Evolutionary conservation across 2,329 filamentous ascomycete species (phyloP).

Genomic region (Xylaria sp.): DNA sequence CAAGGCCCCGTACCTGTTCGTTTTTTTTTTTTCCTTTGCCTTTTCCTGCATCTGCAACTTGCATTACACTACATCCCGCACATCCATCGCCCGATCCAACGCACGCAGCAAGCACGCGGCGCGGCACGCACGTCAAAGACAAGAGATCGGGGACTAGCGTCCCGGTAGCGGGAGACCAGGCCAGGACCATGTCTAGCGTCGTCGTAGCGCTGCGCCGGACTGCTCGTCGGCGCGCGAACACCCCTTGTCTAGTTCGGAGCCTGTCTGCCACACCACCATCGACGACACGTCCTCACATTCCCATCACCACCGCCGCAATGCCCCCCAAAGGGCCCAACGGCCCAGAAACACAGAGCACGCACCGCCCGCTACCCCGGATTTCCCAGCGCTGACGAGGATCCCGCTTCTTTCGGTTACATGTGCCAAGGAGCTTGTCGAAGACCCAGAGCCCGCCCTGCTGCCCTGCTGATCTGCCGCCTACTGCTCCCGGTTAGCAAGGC

Average conservation of each 20-base stretch:
- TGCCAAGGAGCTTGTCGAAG: constrained; percentile 28
- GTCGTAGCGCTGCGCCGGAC: constrained; percentile 40
- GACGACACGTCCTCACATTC: constrained; percentile 22
- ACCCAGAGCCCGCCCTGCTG: constrained; percentile 29
- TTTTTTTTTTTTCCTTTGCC: constrained; percentile 12
- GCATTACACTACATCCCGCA: constrained; percentile 26
- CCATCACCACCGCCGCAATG: constrained; percentile 22
- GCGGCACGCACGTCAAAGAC: constrained; percentile 24
- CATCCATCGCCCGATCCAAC: constrained; percentile 3
- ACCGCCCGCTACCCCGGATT: constrained; percentile 36
- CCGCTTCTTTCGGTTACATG: constrained; percentile 22
- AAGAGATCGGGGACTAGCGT: constrained; percentile 25
- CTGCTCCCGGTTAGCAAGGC: constrained; percentile 24
- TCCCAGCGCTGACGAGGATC: constrained; percentile 30
- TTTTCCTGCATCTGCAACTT: constrained; percentile 27
- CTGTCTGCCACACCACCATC: constrained; percentile 46
- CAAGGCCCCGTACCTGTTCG: constrained; percentile 3
- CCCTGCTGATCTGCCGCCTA: constrained; percentile 21
- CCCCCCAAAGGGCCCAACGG: background rate
- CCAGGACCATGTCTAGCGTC: constrained; percentile 37
- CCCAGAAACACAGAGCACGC: too few species aligned
- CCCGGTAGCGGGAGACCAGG: background rate
- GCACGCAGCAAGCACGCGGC: constrained; percentile 29
- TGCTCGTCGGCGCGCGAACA: constrained; percentile 35
- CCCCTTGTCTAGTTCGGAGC: constrained; percentile 48